These are phyloP conservation scores for Hymenoscyphus fructigenus DNA, from an alignment of 2,329 filamentous ascomycete species.

Conservation along the genomic window DNA sequence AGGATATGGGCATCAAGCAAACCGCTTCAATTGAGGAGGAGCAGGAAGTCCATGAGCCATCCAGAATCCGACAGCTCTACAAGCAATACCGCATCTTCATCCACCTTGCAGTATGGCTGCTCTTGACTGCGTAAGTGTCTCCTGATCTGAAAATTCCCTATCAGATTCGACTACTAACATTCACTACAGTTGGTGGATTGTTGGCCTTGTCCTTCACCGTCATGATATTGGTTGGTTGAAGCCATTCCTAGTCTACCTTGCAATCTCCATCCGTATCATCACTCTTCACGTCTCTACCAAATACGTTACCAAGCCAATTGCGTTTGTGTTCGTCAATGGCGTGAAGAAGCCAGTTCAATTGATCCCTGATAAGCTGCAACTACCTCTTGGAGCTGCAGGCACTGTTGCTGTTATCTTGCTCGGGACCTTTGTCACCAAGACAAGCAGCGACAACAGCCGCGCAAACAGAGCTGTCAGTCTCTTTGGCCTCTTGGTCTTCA, in stretches of 20 bases:
- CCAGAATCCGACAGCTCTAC: slow-evolving; percentile 3
- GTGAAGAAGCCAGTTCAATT: slow-evolving; percentile 56
- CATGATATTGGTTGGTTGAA: slow-evolving; percentile 77
- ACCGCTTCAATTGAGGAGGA: slow-evolving; percentile 12
- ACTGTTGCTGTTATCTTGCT: slow-evolving; percentile 74
- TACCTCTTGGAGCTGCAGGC: slow-evolving; percentile 59
- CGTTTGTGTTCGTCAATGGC: slow-evolving; percentile 66
- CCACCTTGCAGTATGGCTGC: slow-evolving; percentile 14
- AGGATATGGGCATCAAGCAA: slow-evolving; percentile 15
- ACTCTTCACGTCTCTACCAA: slow-evolving; percentile 71
- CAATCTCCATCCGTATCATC: slow-evolving; percentile 70
- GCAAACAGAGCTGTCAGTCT: slow-evolving; percentile 78
- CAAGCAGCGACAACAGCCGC: slow-evolving; percentile 73
- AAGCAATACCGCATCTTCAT: slow-evolving; percentile 14
- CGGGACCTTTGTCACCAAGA: slow-evolving; percentile 72
- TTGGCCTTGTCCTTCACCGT: slow-evolving; percentile 69
- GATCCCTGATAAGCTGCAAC: slow-evolving; percentile 66
- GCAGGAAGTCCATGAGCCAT: neutral
- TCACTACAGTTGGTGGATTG: slow-evolving; percentile 46
- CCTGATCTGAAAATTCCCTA: neutral
- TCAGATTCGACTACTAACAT: neutral
- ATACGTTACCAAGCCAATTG: slow-evolving; percentile 64
- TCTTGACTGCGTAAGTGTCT: slow-evolving; percentile 18
- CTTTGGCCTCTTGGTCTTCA: slow-evolving; percentile 72
- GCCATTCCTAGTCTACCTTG: slow-evolving; percentile 79